Conservation (phyloP, 139 green algal genomes). For the Chlorella sp. region DNA sequence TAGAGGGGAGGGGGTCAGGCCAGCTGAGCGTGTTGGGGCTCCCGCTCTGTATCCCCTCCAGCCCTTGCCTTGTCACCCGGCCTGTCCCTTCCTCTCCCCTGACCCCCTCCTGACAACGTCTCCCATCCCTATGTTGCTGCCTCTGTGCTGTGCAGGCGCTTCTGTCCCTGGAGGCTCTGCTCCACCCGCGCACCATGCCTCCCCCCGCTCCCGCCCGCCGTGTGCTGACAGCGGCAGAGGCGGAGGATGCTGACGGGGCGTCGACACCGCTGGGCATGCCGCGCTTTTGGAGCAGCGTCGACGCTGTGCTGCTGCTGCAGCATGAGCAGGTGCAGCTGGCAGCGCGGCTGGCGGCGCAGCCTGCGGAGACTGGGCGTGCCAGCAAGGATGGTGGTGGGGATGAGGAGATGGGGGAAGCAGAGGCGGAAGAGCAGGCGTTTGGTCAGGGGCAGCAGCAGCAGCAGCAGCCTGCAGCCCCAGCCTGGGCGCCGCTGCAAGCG, state of each 20-base stretch:
- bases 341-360: not conserved
- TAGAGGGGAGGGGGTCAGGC: no score
- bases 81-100: not conserved
- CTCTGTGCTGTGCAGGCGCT: slow-evolving; percentile 26
- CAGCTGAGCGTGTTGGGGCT: no score
- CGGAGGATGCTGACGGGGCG: not conserved
- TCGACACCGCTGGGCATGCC: slow-evolving; percentile 39
- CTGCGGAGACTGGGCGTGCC: not conserved
- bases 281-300: slow-evolving; percentile 47
- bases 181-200: slow-evolving; percentile 50
- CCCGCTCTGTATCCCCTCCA: not conserved
- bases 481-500: not conserved
- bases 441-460: not conserved
- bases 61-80: not conserved
- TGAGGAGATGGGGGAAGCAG: not conserved
- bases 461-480: no score
- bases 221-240: not conserved
- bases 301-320: slow-evolving; percentile 29
- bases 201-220: not conserved
- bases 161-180: slow-evolving; percentile 52
- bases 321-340: not conserved
- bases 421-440: not conserved
- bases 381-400: not conserved
- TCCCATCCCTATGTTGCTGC: not conserved
- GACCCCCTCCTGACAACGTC: no score